Evolutionary conservation across 208 protist genomes (phyloP).

Genomic region (Leishmania turanica): DNA sequence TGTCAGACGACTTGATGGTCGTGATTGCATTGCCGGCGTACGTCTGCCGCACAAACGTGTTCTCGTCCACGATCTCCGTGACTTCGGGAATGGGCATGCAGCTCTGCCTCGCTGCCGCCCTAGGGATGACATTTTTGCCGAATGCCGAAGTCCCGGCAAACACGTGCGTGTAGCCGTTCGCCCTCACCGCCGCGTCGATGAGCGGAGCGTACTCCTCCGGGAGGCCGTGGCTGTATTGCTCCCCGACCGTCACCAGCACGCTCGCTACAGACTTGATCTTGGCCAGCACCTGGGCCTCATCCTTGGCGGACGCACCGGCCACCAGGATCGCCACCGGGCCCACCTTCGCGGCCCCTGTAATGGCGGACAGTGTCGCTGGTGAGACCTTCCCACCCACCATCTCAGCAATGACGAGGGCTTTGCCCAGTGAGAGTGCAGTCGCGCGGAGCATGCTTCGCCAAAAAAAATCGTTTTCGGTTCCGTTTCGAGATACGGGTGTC

Average conservation of each 20-base stretch:
- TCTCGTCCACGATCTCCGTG: constrained; percentile 83
- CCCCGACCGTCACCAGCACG: constrained; percentile 74
- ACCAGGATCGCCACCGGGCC: constrained; percentile 88
- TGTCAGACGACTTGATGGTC: constrained; percentile 92
- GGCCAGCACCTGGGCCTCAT: constrained; percentile 45
- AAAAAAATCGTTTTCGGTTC: background rate
- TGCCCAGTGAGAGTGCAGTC: constrained; percentile 37
- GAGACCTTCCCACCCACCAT: constrained; percentile 64
- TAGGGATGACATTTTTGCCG: constrained; percentile 95
- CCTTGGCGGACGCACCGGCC: constrained; percentile 55
- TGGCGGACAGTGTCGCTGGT: constrained; percentile 79
- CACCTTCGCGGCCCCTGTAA: constrained; percentile 87
- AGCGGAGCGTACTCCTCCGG: constrained; percentile 84
- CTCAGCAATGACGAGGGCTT: constrained; percentile 80
- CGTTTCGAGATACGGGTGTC: background rate
- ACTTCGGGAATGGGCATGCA: constrained; percentile 94
- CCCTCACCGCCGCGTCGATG: constrained; percentile 51
- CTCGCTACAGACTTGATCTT: constrained; percentile 79
- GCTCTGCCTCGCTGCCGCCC: constrained; percentile 91
- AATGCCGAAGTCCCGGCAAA: constrained; percentile 92
- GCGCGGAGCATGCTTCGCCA: constrained; percentile 54
- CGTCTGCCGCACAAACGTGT: constrained; percentile 97
- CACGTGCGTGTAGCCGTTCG: constrained; percentile 93
- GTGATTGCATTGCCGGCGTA: constrained; percentile 98
- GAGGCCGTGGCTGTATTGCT: constrained; percentile 78